Evolutionary conservation across 2,329 filamentous ascomycete genomes (phyloP).

Genomic region (Nemania sp.): DNA sequence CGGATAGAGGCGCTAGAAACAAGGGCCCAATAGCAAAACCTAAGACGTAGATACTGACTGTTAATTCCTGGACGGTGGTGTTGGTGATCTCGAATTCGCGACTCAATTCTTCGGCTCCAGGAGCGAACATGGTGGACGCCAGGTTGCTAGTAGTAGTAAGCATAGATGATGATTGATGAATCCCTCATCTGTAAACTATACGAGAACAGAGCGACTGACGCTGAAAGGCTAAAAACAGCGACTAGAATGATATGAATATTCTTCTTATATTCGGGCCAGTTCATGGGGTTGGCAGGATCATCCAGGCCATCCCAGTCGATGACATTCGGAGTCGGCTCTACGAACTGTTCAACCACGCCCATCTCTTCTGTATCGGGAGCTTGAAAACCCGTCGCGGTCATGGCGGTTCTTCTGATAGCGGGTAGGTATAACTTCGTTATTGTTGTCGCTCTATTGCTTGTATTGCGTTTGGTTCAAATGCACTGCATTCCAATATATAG

Average conservation of each 20-base stretch:
- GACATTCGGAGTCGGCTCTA: neutral
- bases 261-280: conserved; percentile 8
- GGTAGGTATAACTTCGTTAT: too few species aligned
- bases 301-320: conserved; percentile 13
- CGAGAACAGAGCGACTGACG: neutral
- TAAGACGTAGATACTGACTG: conserved; percentile 25
- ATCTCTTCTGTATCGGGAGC: too few species aligned
- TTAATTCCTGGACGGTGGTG: conserved; percentile 4
- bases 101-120: conserved; percentile 5
- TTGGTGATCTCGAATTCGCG: conserved; percentile 9
- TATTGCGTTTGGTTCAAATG: too few species aligned
- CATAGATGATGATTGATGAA: neutral
- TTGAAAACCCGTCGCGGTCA: too few species aligned
- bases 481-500: too few species aligned
- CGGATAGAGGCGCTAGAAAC: conserved; percentile 47
- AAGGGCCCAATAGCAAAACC: conserved; percentile 43
- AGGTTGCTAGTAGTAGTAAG: conserved; percentile 9
- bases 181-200: neutral
- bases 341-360: neutral
- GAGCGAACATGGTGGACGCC: conserved; percentile 16
- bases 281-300: conserved; percentile 6
- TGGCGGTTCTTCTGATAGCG: too few species aligned
- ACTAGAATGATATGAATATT: conserved; percentile 1
- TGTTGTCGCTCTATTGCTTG: too few species aligned
- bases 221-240: conserved; percentile 1